Conservation (phyloP, 2,329 filamentous ascomycete genomes). For the Paecilomyces niveus region DNA sequence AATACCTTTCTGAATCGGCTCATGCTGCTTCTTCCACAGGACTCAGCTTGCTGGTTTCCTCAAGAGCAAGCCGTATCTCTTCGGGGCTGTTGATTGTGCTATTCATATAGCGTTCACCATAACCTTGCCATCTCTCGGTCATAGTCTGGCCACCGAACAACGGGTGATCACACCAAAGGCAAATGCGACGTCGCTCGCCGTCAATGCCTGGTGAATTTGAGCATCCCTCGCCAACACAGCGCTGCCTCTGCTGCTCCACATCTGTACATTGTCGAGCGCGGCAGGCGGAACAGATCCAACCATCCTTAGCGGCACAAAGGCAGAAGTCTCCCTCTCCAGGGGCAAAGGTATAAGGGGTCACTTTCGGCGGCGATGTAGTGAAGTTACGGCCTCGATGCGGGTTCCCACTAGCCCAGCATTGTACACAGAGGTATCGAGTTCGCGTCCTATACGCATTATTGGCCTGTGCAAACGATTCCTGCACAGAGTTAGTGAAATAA, state of each 20-base stretch:
- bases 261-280: constrained; percentile 18
- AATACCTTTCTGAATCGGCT: background rate
- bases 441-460: constrained; percentile 23
- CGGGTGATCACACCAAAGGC: constrained; percentile 23
- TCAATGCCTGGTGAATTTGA: constrained; percentile 11
- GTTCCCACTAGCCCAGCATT: constrained; percentile 21
- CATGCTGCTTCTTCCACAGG: background rate
- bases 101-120: constrained; percentile 1
- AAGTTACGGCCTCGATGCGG: constrained; percentile 14
- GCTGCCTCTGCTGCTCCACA: constrained; percentile 8
- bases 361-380: constrained; percentile 6
- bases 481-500: background rate
- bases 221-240: constrained; percentile 19
- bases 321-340: constrained; percentile 15
- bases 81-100: background rate
- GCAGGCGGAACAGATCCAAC: constrained; percentile 20
- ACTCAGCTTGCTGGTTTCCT: background rate
- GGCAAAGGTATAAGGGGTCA: constrained; percentile 7
- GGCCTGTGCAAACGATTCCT: constrained; percentile 18
- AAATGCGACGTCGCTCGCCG: constrained; percentile 19
- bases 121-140: constrained; percentile 3
- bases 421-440: constrained; percentile 18
- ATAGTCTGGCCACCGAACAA: constrained; percentile 2
- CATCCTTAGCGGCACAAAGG: constrained; percentile 17
- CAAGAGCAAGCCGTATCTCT: background rate